Conservation (phyloP, 805 yeast genomes). For the Hanseniaspora mollemarum region DNA sequence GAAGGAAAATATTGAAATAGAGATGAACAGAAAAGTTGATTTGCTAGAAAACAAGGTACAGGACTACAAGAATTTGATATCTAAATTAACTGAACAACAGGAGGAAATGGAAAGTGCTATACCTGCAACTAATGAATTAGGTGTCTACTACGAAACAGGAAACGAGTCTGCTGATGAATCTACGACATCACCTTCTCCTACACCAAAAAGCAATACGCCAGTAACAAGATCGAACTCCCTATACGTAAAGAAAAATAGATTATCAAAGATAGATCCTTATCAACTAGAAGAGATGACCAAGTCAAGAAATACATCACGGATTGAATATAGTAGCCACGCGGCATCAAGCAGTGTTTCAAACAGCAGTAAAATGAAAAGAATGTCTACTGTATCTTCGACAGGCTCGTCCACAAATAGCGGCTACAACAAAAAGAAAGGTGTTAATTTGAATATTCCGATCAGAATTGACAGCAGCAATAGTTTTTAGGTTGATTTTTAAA, state of each 20-base stretch:
- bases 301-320: constrained; percentile 11
- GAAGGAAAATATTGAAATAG: constrained; percentile 16
- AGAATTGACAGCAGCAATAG: constrained; percentile 22
- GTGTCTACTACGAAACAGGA: neutral
- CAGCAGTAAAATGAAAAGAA: constrained; percentile 6
- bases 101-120: constrained; percentile 7
- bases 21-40: constrained; percentile 25
- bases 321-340: neutral
- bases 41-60: constrained; percentile 26
- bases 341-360: neutral
- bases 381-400: constrained; percentile 37
- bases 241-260: constrained; percentile 14
- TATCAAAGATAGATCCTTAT: constrained; percentile 15
- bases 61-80: constrained; percentile 23
- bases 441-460: constrained; percentile 9
- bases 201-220: neutral
- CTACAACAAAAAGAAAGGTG: constrained; percentile 14
- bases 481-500: constrained; percentile 18
- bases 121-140: neutral
- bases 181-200: neutral
- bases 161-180: neutral
- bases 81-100: constrained; percentile 19
- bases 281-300: constrained; percentile 16
- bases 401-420: constrained; percentile 24
- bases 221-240: constrained; percentile 4